Conservation (phyloP, 805 yeast genomes). For the Scheffersomyces lignosus region DNA sequence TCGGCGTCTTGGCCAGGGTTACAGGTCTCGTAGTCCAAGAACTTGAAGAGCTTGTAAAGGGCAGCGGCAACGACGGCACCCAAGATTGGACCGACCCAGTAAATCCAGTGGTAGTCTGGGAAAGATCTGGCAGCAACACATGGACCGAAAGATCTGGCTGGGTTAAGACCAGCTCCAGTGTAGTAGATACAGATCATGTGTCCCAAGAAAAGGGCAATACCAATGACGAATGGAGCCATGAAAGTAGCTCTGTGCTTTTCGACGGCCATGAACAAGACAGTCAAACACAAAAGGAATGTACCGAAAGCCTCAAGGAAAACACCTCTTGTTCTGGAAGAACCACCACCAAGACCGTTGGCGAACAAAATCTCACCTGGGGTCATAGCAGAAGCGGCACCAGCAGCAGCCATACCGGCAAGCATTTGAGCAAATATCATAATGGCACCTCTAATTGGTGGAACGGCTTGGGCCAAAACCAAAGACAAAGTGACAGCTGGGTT, state of each 20-base stretch:
- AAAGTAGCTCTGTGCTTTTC: conserved; percentile 75
- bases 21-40: conserved; percentile 65
- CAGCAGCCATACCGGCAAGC: conserved; percentile 89
- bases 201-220: conserved; percentile 76
- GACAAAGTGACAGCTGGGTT: conserved; percentile 87
- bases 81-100: conserved; percentile 85
- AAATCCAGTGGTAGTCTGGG: conserved; percentile 87
- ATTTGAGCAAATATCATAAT: conserved; percentile 68
- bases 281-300: conserved; percentile 67
- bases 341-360: conserved; percentile 72
- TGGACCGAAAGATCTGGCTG: conserved; percentile 89
- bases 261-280: conserved; percentile 81
- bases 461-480: conserved; percentile 68
- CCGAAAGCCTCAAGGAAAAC: conserved; percentile 81
- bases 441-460: conserved; percentile 69
- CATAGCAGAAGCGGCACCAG: conserved; percentile 83
- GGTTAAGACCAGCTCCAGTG: conserved; percentile 92
- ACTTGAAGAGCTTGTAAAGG: conserved; percentile 65
- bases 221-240: conserved; percentile 82
- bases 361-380: conserved; percentile 78
- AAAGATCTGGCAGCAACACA: conserved; percentile 68
- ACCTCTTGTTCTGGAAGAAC: conserved; percentile 71
- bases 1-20: conserved; percentile 72
- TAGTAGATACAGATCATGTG: conserved; percentile 79
- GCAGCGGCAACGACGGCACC: conserved; percentile 69